A percentile compares a stretch with the other conserved stretches of the same genome.
phyloP scores from a whole-genome alignment of 306 rosid genomes.

The Vigna nakashimae region DNA sequence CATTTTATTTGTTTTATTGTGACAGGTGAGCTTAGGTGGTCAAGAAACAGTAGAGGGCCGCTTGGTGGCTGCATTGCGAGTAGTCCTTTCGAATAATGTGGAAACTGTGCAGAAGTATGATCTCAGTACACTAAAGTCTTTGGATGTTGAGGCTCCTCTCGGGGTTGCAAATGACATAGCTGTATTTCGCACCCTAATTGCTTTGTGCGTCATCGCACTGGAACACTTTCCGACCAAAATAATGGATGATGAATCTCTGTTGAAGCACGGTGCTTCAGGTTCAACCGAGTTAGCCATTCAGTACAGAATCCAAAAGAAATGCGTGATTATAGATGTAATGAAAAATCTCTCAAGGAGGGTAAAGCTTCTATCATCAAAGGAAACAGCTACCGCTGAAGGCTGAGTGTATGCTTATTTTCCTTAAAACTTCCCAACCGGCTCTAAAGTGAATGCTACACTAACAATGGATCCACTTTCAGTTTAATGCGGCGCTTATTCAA shows the following conservation, averaged over 20 bases:
- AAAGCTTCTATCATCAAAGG: conserved; percentile 70
- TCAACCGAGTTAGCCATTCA: conserved; percentile 74
- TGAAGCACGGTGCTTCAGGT: conserved; percentile 65
- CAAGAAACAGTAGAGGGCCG: conserved; percentile 78
- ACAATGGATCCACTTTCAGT: too few relatives aligned
- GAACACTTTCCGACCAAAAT: conserved; percentile 91
- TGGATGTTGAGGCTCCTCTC: conserved; percentile 82
- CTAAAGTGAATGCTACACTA: too few relatives aligned
- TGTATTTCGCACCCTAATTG: conserved; percentile 73
- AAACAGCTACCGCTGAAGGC: conserved; percentile 52
- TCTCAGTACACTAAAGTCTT: conserved; percentile 66
- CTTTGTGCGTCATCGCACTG: conserved; percentile 84
- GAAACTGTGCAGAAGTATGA: conserved; percentile 65
- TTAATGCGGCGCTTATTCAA: too few relatives aligned
- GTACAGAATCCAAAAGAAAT: conserved; percentile 89
- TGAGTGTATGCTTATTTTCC: conserved; percentile 27
- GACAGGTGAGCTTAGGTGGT: conserved; percentile 87
- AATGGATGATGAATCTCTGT: conserved; percentile 79
- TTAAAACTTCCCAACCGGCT: too few relatives aligned
- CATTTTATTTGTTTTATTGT: conserved; percentile 6
- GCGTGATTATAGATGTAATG: conserved; percentile 73
- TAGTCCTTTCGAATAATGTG: conserved; percentile 59
- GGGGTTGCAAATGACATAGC: conserved; percentile 79
- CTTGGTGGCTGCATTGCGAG: conserved; percentile 86
- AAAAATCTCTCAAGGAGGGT: conserved; percentile 80